These are phyloP conservation scores for Mrakia hoshinonis DNA, from an alignment of 768 basidiomycete species.

Conservation along the genomic window DNA sequence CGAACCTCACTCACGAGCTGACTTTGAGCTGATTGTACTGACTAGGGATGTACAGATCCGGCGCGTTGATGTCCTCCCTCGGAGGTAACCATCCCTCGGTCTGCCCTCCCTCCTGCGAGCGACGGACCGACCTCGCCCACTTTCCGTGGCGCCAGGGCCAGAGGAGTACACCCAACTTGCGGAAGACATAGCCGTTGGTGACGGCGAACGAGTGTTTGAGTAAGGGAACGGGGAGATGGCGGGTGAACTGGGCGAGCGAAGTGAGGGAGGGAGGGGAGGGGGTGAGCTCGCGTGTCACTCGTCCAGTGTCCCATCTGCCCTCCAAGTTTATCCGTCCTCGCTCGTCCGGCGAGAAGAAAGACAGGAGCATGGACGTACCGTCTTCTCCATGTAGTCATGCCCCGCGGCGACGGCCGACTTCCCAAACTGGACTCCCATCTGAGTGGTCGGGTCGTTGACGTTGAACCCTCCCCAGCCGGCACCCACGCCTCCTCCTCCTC, in stretches of 20 bases:
- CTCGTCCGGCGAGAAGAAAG: slow-evolving; percentile 1
- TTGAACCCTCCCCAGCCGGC: slow-evolving; percentile 57
- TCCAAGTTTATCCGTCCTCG: neutral
- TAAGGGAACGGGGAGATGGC: slow-evolving; percentile 62
- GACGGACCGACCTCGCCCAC: slow-evolving; percentile 54
- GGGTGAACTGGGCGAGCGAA: slow-evolving; percentile 55
- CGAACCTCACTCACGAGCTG: neutral
- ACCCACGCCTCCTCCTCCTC: neutral
- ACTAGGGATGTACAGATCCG: slow-evolving; percentile 95
- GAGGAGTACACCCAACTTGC: slow-evolving; percentile 75
- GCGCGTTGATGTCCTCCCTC: slow-evolving; percentile 87
- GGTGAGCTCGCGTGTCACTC: neutral
- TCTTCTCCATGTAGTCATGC: slow-evolving; percentile 90
- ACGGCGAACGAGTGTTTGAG: slow-evolving; percentile 93
- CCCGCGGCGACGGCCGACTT: slow-evolving; percentile 84
- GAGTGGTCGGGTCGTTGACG: slow-evolving; percentile 87
- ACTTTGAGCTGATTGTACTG: slow-evolving; percentile 35
- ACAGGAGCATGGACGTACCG: slow-evolving; percentile 50
- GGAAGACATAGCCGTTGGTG: slow-evolving; percentile 87
- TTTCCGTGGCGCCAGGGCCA: slow-evolving; percentile 92
- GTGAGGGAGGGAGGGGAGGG: neutral
- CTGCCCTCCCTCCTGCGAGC: slow-evolving; percentile 22
- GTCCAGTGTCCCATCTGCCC: too few relatives aligned
- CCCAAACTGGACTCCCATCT: slow-evolving; percentile 93
- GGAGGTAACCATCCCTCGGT: slow-evolving; percentile 68